These are phyloP conservation scores for Chaetomium sp. DNA, from an alignment of 2,329 filamentous ascomycete species.

Conservation along the genomic window DNA sequence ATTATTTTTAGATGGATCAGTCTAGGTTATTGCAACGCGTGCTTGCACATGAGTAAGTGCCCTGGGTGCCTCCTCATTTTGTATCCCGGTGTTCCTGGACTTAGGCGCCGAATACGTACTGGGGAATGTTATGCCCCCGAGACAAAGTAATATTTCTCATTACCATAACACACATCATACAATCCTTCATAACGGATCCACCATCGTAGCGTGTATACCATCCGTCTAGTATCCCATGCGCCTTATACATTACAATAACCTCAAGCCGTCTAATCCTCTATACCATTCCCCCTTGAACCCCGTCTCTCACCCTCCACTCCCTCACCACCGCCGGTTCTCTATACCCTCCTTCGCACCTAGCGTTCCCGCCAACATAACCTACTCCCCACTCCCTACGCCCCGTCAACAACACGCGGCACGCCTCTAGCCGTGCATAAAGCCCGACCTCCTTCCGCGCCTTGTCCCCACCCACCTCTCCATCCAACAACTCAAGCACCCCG, in stretches of 20 bases:
- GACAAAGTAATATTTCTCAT: too few relatives aligned
- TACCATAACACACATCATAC: too few relatives aligned
- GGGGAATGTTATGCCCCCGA: too few relatives aligned
- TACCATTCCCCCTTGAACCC: background rate
- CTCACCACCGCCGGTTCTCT: constrained; percentile 1
- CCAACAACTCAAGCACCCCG: constrained; percentile 41
- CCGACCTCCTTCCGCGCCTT: constrained; percentile 22
- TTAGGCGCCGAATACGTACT: too few relatives aligned
- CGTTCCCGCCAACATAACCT: background rate
- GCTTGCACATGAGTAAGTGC: too few relatives aligned
- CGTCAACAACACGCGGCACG: constrained; percentile 28
- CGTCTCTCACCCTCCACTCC: constrained; percentile 9
- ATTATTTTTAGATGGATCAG: too few relatives aligned
- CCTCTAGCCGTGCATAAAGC: constrained; percentile 29
- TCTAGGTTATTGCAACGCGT: too few relatives aligned
- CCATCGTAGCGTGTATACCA: too few relatives aligned
- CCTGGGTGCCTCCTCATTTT: too few relatives aligned
- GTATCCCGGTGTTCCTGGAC: too few relatives aligned
- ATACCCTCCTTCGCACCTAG: background rate
- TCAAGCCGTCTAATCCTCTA: background rate
- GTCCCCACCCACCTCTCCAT: constrained; percentile 23
- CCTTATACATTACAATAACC: background rate
- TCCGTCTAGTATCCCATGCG: background rate
- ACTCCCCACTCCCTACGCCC: constrained; percentile 27
- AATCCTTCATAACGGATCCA: too few relatives aligned